These are phyloP conservation scores for Papiliotrema laurentii DNA, from an alignment of 1,284 basidiomycete species.

Conservation along the genomic window DNA sequence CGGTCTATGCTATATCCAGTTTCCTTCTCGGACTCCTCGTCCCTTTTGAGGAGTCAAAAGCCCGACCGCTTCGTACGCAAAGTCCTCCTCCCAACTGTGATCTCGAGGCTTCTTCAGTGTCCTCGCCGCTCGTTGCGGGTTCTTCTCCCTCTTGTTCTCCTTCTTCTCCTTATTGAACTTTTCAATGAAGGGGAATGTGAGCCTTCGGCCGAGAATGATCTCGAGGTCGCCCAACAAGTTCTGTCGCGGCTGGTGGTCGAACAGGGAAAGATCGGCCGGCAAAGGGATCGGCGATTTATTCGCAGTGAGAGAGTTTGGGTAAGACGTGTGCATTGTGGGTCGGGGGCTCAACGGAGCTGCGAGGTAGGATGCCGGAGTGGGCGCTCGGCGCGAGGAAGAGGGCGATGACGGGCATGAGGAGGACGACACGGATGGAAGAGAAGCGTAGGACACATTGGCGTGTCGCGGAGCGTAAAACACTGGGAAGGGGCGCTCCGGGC, in stretches of 20 bases:
- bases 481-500: too few relatives aligned
- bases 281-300: slow-evolving; percentile 3
- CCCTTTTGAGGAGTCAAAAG: slow-evolving; percentile 8
- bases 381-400: neutral
- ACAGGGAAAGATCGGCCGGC: slow-evolving; percentile 20
- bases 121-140: slow-evolving; percentile 4
- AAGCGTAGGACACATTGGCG: too few relatives aligned
- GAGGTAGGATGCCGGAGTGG: neutral
- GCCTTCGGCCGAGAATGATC: slow-evolving; percentile 25
- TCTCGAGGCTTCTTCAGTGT: slow-evolving; percentile 17
- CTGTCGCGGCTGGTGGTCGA: slow-evolving; percentile 19
- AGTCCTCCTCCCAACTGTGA: slow-evolving; percentile 13
- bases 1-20: slow-evolving; percentile 19
- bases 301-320: neutral
- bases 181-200: slow-evolving; percentile 26
- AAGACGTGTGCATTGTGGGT: neutral
- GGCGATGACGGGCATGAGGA: neutral
- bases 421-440: too few relatives aligned
- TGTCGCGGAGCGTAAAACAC: too few relatives aligned
- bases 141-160: slow-evolving; percentile 4
- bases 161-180: slow-evolving; percentile 7
- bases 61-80: slow-evolving; percentile 6
- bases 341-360: neutral
- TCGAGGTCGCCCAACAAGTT: slow-evolving; percentile 28
- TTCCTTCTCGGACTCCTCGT: slow-evolving; percentile 22